Evolutionary conservation across 163 green algal species (phyloP).

Genomic region (Volvox carteri): DNA sequence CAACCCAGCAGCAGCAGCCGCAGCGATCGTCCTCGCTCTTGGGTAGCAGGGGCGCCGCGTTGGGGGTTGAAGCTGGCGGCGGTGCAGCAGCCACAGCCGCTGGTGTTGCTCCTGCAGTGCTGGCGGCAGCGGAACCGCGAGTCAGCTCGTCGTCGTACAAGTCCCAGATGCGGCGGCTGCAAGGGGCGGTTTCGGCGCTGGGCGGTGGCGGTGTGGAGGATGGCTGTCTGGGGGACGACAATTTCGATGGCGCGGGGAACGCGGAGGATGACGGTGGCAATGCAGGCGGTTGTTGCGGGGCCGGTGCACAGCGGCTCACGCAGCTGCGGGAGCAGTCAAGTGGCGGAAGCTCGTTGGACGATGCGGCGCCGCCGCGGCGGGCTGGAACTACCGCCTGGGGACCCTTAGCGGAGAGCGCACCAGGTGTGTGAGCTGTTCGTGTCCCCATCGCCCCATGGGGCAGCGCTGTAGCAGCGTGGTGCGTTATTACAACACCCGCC

Average conservation of each 20-base stretch:
- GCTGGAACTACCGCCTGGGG: neutral
- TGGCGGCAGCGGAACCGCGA: neutral
- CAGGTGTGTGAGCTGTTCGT: slow-evolving; percentile 9
- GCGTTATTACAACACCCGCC: neutral
- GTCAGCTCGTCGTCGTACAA: neutral
- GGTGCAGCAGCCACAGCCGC: neutral
- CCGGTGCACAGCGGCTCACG: neutral
- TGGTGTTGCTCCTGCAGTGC: neutral
- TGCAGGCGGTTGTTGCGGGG: neutral
- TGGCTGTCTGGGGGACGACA: neutral
- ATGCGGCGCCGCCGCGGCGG: neutral
- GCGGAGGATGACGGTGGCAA: neutral
- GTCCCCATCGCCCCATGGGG: neutral
- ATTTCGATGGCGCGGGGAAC: neutral
- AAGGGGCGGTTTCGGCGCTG: neutral
- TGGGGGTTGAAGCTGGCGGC: neutral
- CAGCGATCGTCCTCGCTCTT: neutral
- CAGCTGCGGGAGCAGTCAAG: neutral
- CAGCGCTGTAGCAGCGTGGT: neutral
- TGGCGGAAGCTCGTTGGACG: neutral
- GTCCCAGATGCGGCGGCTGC: slow-evolving; percentile 7
- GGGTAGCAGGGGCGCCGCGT: neutral
- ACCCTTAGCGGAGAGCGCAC: neutral
- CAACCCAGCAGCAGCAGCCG: neutral
- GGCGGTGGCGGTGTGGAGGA: neutral